Base-by-base conservation (phyloP, 129 eudicot genomes). In the Apium graveolens region DNA sequence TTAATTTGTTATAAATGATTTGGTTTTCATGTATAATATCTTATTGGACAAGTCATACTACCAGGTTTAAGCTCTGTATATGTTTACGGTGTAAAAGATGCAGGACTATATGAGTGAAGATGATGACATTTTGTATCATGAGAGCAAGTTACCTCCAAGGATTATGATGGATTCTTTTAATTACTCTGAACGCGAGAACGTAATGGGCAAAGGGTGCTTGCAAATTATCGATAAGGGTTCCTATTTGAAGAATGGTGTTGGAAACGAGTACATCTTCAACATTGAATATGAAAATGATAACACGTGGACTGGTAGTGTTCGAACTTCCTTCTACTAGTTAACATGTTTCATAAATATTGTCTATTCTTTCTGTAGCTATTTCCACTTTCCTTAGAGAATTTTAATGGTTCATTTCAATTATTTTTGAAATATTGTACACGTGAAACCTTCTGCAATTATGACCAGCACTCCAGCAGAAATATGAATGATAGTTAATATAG, bases 221-320 rank as follows among this genome's bases (percentile, higher is more conserved):
- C 76, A 76, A 75, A 78, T 80, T 72, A 65, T 57, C 63, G 60
- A 73, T 34, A 45, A 69, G 9, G 39, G 65, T 60, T 38, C 39
- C 51, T 57, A 72, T 69, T 76, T 60, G 57, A 75, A 53, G 71
- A 79, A 83, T 43, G 60, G 75, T 81, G 80, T 78, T 73, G 80
- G 74, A 65, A 79, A 80, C 76, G 89, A 84, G 2, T 84, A 86
- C 45, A 76, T 79, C 66, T 74, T 78, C 73, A 74, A 78, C 76
- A 79, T 74, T 78, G 74, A 76, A 75, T 86, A 86, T 44, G 80
- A 81, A 37, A 80, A 83, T 76, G 77, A 69, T 53, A 69, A 81
- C 77, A 75, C 76, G 65, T 85, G 92, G 90, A 79, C 82, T 34
- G 92, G 96, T 90, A 87, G 35, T 80, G 21, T 80, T 60, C 57